Base-by-base conservation (phyloP, 305 asterid genomes). In the Coffea humblotiana region DNA sequence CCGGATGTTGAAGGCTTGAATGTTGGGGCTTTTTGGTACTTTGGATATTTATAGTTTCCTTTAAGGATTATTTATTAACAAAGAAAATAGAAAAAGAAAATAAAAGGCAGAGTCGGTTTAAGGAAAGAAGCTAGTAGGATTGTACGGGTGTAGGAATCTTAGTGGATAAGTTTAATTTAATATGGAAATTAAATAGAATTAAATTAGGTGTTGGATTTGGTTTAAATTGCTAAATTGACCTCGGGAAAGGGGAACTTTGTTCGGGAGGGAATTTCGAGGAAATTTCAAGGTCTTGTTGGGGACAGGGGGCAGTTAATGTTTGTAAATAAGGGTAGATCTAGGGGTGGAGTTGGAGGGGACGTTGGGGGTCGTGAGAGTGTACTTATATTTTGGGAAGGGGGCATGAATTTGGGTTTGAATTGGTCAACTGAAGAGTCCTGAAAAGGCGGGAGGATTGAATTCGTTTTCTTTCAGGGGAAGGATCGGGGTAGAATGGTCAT, bases 1-100 rank as follows among this genome's bases (percentile, higher is more conserved):
- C 32, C 66, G 15, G 78, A 29, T 54, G 29, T 37, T 23, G 82
- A 67, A 16, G 2, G 13, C 8, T 29, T 73, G 73, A 79, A 21
- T 72, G 2, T 49, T 80, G 83, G 83, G 83, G 83, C 80, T 75
- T 75, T 80, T 80, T 69, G 77, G 83, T 81, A 81, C 83, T 81
- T 81, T 81, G 45, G 19, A 37, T 49, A 69, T 40, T 65, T 65
- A 66, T 67, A 54, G 32, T 49, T 52, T 3, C 25, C 19, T 74
- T 74, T 43, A 2, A 4, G 8, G 52, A 49, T 29, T 25, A 4
- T 37, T 8, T 56, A 54, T 9, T 35, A 19, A 32, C 19, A 2
- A 15, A 29, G 61, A n/a, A 15, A n/a, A 15, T 56, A 56, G 37
- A 25, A 58, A 48, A 37, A 4, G 43, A 74, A 35, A 58, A 58